phyloP scores from a whole-genome alignment of 2,329 filamentous ascomycete species.

The Fusarium sp. region DNA sequence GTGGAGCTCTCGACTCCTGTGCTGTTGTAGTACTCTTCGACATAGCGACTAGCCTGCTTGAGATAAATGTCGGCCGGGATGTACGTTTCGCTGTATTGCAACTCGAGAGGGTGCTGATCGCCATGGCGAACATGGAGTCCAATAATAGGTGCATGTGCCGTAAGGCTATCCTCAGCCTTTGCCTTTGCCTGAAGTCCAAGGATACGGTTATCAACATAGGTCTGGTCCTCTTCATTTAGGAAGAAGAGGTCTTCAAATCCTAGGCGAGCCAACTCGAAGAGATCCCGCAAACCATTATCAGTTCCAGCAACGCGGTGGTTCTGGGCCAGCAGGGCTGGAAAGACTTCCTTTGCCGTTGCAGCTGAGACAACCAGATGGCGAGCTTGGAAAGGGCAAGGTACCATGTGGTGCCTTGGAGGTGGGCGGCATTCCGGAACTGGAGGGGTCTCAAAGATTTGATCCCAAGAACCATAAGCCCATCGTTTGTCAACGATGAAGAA shows the following conservation, averaged over 20 bases:
- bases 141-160: conserved; percentile 58
- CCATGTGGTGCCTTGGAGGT: conserved; percentile 78
- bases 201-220: conserved; percentile 71
- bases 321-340: conserved; percentile 64
- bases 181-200: conserved; percentile 64
- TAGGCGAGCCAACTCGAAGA: conserved; percentile 74
- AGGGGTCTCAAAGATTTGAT: conserved; percentile 75
- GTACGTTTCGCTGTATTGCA: conserved; percentile 80
- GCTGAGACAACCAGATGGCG: conserved; percentile 79
- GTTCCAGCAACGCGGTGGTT: conserved; percentile 44
- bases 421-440: conserved; percentile 74
- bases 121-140: conserved; percentile 85
- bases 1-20: conserved; percentile 52
- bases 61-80: conserved; percentile 78
- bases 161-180: conserved; percentile 52
- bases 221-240: conserved; percentile 72
- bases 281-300: conserved; percentile 55
- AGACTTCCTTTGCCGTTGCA: conserved; percentile 72
- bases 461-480: conserved; percentile 84
- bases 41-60: conserved; percentile 66
- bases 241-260: conserved; percentile 81
- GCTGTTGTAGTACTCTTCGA: conserved; percentile 61
- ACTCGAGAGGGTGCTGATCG: conserved; percentile 80
- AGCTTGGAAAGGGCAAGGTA: conserved; percentile 82
- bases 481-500: conserved; percentile 89